phyloP scores from a whole-genome alignment of 176 grass and related monocot genomes.

The Ananas comosus region DNA sequence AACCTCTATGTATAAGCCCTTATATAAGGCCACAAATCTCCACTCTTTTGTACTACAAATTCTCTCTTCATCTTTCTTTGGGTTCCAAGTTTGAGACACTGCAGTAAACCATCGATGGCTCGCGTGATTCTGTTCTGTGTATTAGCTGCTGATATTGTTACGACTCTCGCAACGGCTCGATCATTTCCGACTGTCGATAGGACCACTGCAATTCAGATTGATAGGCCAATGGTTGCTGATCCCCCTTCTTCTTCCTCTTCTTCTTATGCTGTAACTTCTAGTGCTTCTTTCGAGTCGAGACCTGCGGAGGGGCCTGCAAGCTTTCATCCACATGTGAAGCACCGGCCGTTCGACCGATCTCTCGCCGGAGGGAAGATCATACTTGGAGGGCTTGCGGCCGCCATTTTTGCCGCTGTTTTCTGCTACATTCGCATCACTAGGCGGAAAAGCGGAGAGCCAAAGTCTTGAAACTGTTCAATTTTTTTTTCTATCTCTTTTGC shows the following conservation, averaged over 20 bases:
- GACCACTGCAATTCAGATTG: background rate
- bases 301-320: background rate
- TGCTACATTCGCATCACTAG: conserved; percentile 45
- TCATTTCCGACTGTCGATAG: conserved; percentile 16
- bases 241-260: conserved; percentile 16
- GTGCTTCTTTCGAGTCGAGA: conserved; percentile 2
- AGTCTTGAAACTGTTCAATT: conserved; percentile 8
- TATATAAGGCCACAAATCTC: conserved; percentile 16
- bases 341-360: conserved; percentile 13
- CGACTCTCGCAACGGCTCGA: conserved; percentile 37
- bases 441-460: conserved; percentile 19
- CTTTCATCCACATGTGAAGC: background rate
- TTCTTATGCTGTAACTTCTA: conserved; percentile 12
- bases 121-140: conserved; percentile 40
- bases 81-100: background rate
- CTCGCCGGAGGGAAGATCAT: conserved; percentile 29
- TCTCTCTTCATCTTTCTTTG: conserved; percentile 8
- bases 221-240: conserved; percentile 8
- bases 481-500: background rate
- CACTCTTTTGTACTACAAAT: background rate
- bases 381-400: conserved; percentile 20
- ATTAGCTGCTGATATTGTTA: conserved; percentile 32
- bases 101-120: conserved; percentile 20
- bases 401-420: conserved; percentile 18
- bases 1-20: background rate